Conservation (phyloP, 2,329 filamentous ascomycete genomes). For the Davidsoniella australis region DNA sequence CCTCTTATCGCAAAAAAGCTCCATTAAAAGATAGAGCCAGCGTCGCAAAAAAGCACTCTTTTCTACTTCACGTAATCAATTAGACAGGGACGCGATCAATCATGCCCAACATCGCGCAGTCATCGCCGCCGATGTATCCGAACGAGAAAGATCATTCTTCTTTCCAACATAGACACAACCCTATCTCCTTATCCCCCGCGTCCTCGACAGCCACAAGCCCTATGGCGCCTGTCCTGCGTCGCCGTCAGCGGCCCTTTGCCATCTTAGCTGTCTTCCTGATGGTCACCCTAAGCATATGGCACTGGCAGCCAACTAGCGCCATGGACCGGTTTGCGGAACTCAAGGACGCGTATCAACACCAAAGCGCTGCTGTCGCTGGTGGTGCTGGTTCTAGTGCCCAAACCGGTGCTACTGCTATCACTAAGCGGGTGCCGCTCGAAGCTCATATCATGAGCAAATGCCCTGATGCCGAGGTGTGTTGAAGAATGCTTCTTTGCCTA, state of each 20-base stretch:
- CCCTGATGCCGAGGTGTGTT: slow-evolving; percentile 56
- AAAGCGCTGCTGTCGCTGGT: slow-evolving; percentile 1
- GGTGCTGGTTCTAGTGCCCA: neutral
- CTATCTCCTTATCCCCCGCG: neutral
- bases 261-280: neutral
- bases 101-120: no score
- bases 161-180: neutral
- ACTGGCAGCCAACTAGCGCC: slow-evolving; percentile 2
- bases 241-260: slow-evolving; percentile 4
- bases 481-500: neutral
- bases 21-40: no score
- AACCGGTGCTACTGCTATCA: neutral
- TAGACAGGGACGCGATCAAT: no score
- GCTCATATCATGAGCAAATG: slow-evolving; percentile 97
- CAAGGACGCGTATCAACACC: neutral
- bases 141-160: no score
- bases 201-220: neutral
- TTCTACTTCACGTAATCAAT: no score
- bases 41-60: no score
- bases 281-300: slow-evolving; percentile 3
- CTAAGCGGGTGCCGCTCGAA: slow-evolving; percentile 54
- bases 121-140: no score
- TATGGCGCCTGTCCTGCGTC: neutral
- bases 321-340: slow-evolving; percentile 5
- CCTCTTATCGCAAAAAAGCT: no score